Evolutionary conservation across 2,329 filamentous ascomycete species (phyloP), one percentile per base, ranked within the genome.

Genomic region (Monosporascus sp.): DNA sequence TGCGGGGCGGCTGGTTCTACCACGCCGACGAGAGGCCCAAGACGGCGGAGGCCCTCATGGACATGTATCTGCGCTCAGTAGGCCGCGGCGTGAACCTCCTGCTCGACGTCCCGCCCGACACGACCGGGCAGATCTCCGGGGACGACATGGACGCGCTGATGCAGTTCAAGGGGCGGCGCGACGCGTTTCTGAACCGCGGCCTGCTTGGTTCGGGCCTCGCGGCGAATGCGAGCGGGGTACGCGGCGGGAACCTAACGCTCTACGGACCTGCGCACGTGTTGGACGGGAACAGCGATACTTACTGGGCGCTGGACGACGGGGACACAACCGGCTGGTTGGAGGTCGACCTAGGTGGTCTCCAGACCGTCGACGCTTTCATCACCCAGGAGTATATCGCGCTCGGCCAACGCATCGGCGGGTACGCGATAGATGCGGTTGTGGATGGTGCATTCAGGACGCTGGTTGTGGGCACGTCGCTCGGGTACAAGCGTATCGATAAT

Each of bases 371-470:
- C 35, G 63, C 63, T 3, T 63, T 67, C 41, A 53, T 65, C 17
- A 52, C 57, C 3, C 60, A 64, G 45, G 64, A 67, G 51, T 59
- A 67, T 48, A 64, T 67, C 37, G 56, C 63, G 6, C 48, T 65
- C 6, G 64, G 64, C 4, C 64, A 67, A 52, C 58, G 64, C 3
- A 60, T 67, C 20, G 64, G 64, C n/a, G 63, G 62, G 1, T 65
- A 66, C 43, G 48, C 52, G 0, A 59, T 65, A 17, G 63, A 65
- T 5, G 58, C 52, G 5, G 4, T 58, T 20, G 53, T 58, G 6
- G 50, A 59, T 17, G 63, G 53, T 2, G 27, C 48, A 1, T 63
- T 58, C 17, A 49, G 46, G 46, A 49, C 59, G 11, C 54, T 63
- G 9, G 50, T 63, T 2, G 58, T 17, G 5, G 62, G 63, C 5